Conservation (phyloP, 177 flowering plant species). For the Tripterygium wilfordii region DNA sequence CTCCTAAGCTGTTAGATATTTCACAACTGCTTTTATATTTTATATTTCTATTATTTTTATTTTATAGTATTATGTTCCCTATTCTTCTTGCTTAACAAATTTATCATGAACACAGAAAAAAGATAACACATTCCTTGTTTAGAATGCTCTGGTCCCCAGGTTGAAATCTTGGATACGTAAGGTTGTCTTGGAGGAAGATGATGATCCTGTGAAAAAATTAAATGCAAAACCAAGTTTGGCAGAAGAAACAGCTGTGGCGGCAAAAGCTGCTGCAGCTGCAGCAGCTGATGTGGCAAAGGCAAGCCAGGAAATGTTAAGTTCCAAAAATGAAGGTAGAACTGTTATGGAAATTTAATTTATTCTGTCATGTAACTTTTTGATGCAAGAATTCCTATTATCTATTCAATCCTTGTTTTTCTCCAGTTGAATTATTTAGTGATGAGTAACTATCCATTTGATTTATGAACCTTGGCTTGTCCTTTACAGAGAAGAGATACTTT, state of each 20-base stretch:
- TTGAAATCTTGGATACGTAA: conserved; percentile 92
- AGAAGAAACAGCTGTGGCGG: conserved; percentile 90
- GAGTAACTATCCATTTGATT: neutral
- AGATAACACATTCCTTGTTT: conserved; percentile 13
- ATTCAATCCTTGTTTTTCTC: neutral
- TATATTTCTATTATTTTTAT: neutral
- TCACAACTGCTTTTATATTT: neutral
- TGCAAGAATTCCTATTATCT: neutral
- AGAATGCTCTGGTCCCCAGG: conserved; percentile 76
- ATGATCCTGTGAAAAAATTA: conserved; percentile 33
- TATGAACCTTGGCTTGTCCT: conserved; percentile 1
- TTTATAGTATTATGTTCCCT: no score
- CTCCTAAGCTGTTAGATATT: neutral
- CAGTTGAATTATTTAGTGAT: neutral
- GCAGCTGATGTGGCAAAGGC: conserved; percentile 89
- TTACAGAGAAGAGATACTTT: conserved; percentile 62
- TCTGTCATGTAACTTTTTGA: neutral
- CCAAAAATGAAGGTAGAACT: conserved; percentile 62
- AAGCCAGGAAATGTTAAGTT: conserved; percentile 73
- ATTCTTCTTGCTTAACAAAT: no score
- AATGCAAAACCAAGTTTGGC: conserved; percentile 52
- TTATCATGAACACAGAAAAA: neutral
- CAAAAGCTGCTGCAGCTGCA: conserved; percentile 91
- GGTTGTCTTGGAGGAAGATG: conserved; percentile 66
- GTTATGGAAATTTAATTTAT: neutral